Evolutionary conservation across 1,284 basidiomycete genomes (phyloP).

Genomic region (Cutaneotrichosporon daszewskae): DNA sequence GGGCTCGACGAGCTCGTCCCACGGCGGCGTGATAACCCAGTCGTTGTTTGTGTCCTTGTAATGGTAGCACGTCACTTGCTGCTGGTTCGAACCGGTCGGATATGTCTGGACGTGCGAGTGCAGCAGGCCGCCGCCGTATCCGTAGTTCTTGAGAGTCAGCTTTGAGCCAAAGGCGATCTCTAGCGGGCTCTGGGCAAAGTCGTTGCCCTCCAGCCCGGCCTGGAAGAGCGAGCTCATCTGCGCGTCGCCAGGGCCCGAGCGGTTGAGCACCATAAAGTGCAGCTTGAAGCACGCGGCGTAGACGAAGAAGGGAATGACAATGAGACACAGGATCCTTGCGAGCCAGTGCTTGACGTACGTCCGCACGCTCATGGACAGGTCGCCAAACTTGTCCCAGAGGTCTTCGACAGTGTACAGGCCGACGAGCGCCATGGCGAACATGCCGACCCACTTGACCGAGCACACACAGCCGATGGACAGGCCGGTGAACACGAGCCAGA

Average conservation of each 20-base stretch:
- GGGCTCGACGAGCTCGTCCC: constrained; percentile 64
- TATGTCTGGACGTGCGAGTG: constrained; percentile 96
- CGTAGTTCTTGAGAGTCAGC: constrained; percentile 93
- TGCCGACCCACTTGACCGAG: constrained; percentile 93
- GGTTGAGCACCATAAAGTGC: constrained; percentile 90
- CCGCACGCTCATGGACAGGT: constrained; percentile 77
- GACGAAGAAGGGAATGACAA: constrained; percentile 80
- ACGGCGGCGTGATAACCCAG: constrained; percentile 74
- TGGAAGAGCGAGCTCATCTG: constrained; percentile 99
- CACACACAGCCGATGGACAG: constrained; percentile 92
- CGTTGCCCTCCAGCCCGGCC: constrained; percentile 90
- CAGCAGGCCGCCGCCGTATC: constrained; percentile 90
- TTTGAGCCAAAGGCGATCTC: constrained; percentile 88
- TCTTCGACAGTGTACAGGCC: constrained; percentile 96
- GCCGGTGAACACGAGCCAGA: constrained; percentile 87
- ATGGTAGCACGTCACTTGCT: constrained; percentile 98
- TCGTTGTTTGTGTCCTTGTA: constrained; percentile 99
- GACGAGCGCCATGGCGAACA: constrained; percentile 90
- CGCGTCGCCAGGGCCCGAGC: constrained; percentile 90
- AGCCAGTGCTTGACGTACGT: constrained; percentile 89
- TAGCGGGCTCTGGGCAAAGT: constrained; percentile 80
- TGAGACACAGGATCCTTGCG: constrained; percentile 78
- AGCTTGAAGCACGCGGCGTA: constrained; percentile 94
- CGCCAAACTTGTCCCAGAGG: constrained; percentile 97
- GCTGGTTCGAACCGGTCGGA: constrained; percentile 86